Evolutionary conservation across 306 rosid species (phyloP).

Genomic region (Quercus suber): DNA sequence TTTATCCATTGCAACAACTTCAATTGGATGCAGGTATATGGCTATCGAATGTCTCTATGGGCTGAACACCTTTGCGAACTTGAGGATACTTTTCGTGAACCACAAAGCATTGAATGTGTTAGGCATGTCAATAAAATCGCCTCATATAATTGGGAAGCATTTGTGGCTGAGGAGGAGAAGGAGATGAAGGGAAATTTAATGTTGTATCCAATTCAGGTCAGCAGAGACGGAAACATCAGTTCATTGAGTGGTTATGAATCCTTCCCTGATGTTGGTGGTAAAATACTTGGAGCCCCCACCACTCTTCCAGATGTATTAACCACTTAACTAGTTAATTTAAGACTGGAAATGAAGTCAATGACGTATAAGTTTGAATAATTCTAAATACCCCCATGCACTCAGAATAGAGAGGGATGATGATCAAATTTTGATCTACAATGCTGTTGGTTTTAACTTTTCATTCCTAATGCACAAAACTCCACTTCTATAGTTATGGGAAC

Average conservation of each 20-base stretch:
- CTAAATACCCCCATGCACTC: too few relatives aligned
- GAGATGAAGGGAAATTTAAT: conserved; percentile 55
- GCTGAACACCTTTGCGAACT: conserved; percentile 53
- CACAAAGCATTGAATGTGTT: conserved; percentile 45
- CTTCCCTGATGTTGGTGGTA: conserved; percentile 78
- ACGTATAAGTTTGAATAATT: too few relatives aligned
- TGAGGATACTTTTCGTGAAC: conserved; percentile 37
- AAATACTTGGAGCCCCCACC: conserved; percentile 58
- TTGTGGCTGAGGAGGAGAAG: conserved; percentile 39
- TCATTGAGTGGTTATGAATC: conserved; percentile 37
- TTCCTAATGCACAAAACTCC: too few relatives aligned
- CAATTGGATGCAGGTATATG: conserved; percentile 49
- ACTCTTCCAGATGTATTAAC: conserved; percentile 65
- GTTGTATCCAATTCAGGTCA: conserved; percentile 55
- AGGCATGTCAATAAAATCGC: conserved; percentile 42
- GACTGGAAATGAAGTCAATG: background rate
- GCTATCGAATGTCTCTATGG: conserved; percentile 73
- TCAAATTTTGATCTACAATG: too few relatives aligned
- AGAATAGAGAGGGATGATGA: too few relatives aligned
- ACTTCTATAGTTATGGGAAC: too few relatives aligned
- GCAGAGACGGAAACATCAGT: conserved; percentile 49
- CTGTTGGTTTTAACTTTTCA: too few relatives aligned
- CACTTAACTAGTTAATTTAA: conserved; percentile 28
- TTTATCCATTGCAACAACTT: background rate
- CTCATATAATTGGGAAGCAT: conserved; percentile 42